Evolutionary conservation across 768 basidiomycete genomes (phyloP).

Genomic region (Tylopilus sp.): DNA sequence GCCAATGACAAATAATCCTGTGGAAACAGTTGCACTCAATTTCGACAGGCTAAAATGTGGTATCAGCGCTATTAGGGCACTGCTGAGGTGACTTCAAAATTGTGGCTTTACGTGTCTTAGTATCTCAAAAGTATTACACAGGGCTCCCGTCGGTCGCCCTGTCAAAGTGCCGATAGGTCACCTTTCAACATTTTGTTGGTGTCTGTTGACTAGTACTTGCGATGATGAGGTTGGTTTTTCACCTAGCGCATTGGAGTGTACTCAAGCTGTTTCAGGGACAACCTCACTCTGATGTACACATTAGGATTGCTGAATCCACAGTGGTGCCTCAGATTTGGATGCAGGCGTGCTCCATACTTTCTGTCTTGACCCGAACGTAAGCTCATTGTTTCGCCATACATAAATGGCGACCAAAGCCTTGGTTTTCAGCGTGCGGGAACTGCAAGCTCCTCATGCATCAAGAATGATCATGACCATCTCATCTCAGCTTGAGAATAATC

Average conservation of each 20-base stretch:
- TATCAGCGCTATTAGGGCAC: constrained; percentile 45
- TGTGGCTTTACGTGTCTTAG: not conserved
- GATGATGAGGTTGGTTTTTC: constrained; percentile 42
- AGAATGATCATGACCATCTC: constrained; percentile 50
- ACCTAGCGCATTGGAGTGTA: constrained; percentile 1
- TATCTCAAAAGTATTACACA: constrained; percentile 33
- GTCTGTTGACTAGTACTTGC: constrained; percentile 45
- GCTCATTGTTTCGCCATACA: constrained; percentile 10
- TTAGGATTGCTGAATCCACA: constrained; percentile 52
- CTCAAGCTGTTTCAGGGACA: constrained; percentile 37
- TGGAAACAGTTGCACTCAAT: constrained; percentile 49
- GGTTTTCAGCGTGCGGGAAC: constrained; percentile 44
- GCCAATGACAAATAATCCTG: constrained; percentile 41
- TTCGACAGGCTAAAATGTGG: constrained; percentile 60
- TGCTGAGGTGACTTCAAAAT: constrained; percentile 46
- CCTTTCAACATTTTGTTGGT: constrained; percentile 49
- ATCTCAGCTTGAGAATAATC: constrained; percentile 60
- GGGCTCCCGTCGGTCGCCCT: constrained; percentile 54
- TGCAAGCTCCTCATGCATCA: constrained; percentile 54
- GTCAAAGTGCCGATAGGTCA: constrained; percentile 68
- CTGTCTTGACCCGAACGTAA: constrained; percentile 48
- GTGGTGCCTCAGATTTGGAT: constrained; percentile 46
- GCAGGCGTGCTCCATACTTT: constrained; percentile 50
- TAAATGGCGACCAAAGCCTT: not conserved
- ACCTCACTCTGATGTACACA: constrained; percentile 46